phyloP scores from a whole-genome alignment of 495 filamentous ascomycete genomes.

The Penicillium robsamsonii region DNA sequence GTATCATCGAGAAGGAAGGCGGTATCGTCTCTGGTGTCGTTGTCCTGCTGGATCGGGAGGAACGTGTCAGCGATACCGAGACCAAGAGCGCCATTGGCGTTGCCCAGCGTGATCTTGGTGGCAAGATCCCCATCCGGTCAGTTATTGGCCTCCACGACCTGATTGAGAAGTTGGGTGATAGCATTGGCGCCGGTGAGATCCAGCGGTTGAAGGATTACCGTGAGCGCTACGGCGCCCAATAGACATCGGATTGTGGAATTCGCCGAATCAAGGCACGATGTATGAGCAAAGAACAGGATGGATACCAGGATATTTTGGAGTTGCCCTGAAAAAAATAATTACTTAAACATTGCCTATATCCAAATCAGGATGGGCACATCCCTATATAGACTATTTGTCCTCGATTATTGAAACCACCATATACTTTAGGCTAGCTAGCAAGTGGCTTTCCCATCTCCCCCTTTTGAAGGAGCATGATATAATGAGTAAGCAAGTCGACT shows the following conservation, averaged over 20 bases:
- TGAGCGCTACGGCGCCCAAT: slow-evolving; percentile 58
- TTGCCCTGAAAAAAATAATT: slow-evolving; percentile 7
- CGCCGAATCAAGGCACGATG: slow-evolving; percentile 20
- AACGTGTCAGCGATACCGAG: slow-evolving; percentile 63
- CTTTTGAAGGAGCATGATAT: neutral
- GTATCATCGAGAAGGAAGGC: slow-evolving; percentile 75
- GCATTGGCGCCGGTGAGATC: slow-evolving; percentile 59
- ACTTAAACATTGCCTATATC: neutral
- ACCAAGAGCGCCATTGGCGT: slow-evolving; percentile 72
- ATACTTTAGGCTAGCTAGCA: neutral
- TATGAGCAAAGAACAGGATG: slow-evolving; percentile 18
- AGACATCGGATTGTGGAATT: slow-evolving; percentile 17
- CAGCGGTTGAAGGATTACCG: slow-evolving; percentile 75
- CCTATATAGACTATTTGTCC: neutral
- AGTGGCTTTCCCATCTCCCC: neutral
- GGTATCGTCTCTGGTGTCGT: slow-evolving; percentile 81
- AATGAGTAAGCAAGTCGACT: neutral
- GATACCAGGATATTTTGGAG: slow-evolving; percentile 27
- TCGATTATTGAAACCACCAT: neutral
- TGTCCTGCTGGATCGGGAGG: slow-evolving; percentile 82
- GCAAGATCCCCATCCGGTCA: slow-evolving; percentile 45
- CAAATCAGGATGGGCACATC: slow-evolving; percentile 5
- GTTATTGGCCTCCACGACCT: slow-evolving; percentile 70
- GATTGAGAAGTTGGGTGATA: slow-evolving; percentile 57
- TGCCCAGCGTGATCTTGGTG: slow-evolving; percentile 63